Evolutionary conservation across 2,329 filamentous ascomycete species (phyloP), one percentile per base, ranked within the genome.

Genomic region (Phymatotrichopsis omnivora): DNA sequence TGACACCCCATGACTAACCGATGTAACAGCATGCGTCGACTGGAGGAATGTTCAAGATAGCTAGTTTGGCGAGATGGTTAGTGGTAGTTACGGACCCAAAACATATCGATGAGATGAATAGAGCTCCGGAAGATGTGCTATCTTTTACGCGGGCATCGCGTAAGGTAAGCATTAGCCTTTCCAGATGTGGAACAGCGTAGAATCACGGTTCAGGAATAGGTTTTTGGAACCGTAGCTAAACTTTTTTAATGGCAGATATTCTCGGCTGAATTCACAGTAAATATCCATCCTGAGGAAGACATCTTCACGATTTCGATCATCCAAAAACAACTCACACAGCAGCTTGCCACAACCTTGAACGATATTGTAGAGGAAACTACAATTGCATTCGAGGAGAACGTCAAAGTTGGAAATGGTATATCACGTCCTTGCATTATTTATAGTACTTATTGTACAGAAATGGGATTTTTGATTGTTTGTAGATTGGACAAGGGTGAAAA

Each of bases 161-260:
- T 4, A 42, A 54, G 20, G 29, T 49, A 40, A 20, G n/a, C n/a
- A n/a, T n/a, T n/a, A n/a, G n/a, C n/a, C n/a, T n/a, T n/a, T n/a
- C n/a, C n/a, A n/a, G n/a, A n/a, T n/a, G n/a, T n/a, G 49, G 23
- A 54, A 52, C 27, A 42, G 45, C 16, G 52, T 52, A 8, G 19
- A 29, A 7, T 52, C 52, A 19, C 37, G 31, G 1, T 37, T 54
- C 19, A 39, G 41, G 10, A 27, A 19, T 19, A 39, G 19, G n/a
- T n/a, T n/a, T n/a, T n/a, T n/a, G n/a, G n/a, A n/a, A n/a, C n/a
- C n/a, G n/a, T n/a, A n/a, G n/a, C n/a, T n/a, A n/a, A n/a, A n/a
- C n/a, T n/a, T n/a, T n/a, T n/a, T n/a, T n/a, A n/a, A n/a, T n/a
- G n/a, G n/a, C n/a, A n/a, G n/a, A n/a, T n/a, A n/a, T n/a, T n/a